Conservation (phyloP, 2,329 filamentous ascomycete genomes). For the Ophiostoma pallidulum region DNA sequence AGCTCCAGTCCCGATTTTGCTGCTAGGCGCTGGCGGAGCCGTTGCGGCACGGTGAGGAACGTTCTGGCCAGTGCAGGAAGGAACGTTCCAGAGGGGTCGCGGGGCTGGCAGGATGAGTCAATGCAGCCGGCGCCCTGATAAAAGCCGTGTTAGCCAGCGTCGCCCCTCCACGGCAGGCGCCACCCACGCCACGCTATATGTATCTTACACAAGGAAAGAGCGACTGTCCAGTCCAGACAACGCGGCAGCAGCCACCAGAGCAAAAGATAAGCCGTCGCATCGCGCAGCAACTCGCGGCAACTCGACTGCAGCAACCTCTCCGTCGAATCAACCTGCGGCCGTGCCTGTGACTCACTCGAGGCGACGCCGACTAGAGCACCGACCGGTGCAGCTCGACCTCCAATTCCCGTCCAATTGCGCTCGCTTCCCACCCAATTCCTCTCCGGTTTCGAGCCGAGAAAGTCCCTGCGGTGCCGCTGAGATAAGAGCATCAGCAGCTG, state of each 20-base stretch:
- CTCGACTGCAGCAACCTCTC: no score
- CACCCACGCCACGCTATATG: no score
- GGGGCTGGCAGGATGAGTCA: constrained; percentile 16
- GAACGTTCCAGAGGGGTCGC: constrained; percentile 17
- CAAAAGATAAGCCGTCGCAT: constrained; percentile 1
- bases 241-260: not conserved
- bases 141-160: constrained; percentile 1
- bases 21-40: not conserved
- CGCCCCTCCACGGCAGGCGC: not conserved
- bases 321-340: no score
- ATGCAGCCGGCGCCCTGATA: constrained; percentile 6
- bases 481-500: no score
- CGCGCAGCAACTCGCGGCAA: not conserved
- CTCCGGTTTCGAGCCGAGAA: constrained; percentile 5
- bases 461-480: not conserved
- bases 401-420: not conserved
- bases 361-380: not conserved
- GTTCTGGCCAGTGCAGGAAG: constrained; percentile 4
- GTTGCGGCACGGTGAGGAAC: not conserved
- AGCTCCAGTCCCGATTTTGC: no score
- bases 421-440: not conserved
- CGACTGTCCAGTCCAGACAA: not conserved
- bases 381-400: not conserved
- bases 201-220: constrained; percentile 2
- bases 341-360: constrained; percentile 5